phyloP scores from a whole-genome alignment of 2,329 filamentous ascomycete species.

The Colletotrichum brevisporum region DNA sequence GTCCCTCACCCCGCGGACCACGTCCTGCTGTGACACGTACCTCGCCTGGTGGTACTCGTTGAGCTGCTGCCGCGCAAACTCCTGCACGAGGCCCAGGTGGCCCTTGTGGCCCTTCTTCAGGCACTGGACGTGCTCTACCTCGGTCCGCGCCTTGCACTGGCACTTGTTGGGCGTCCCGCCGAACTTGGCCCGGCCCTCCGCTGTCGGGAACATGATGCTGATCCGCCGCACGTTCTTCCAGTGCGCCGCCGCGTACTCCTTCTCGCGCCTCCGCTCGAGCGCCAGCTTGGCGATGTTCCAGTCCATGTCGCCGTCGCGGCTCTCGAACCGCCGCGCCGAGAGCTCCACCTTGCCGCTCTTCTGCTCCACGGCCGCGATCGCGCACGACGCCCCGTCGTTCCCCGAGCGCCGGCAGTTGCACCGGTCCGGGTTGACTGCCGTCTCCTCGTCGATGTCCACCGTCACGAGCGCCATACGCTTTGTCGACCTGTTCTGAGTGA shows the following conservation, averaged over 20 bases:
- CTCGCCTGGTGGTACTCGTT: conserved; percentile 35
- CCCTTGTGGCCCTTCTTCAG: conserved; percentile 47
- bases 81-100: conserved; percentile 49
- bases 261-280: conserved; percentile 34
- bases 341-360: conserved; percentile 45
- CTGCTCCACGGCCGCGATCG: conserved; percentile 44
- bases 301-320: conserved; percentile 35
- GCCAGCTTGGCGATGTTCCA: conserved; percentile 52
- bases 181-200: conserved; percentile 44
- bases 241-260: conserved; percentile 29
- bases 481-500: conserved; percentile 45
- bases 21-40: conserved; percentile 36
- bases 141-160: conserved; percentile 45
- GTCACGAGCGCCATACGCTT: conserved; percentile 48
- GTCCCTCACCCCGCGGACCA: conserved; percentile 37
- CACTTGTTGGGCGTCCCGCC: conserved; percentile 47
- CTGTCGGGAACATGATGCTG: conserved; percentile 48
- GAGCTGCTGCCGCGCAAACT: conserved; percentile 46
- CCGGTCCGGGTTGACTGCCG: conserved; percentile 50
- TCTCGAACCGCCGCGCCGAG: conserved; percentile 48
- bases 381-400: conserved; percentile 43
- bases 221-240: conserved; percentile 48
- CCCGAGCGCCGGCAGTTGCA: conserved; percentile 51
- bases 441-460: conserved; percentile 50
- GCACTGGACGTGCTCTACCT: conserved; percentile 45